Evolutionary conservation across 352 stramenopile genomes (phyloP).

Genomic region (Phytophthora megakarya): DNA sequence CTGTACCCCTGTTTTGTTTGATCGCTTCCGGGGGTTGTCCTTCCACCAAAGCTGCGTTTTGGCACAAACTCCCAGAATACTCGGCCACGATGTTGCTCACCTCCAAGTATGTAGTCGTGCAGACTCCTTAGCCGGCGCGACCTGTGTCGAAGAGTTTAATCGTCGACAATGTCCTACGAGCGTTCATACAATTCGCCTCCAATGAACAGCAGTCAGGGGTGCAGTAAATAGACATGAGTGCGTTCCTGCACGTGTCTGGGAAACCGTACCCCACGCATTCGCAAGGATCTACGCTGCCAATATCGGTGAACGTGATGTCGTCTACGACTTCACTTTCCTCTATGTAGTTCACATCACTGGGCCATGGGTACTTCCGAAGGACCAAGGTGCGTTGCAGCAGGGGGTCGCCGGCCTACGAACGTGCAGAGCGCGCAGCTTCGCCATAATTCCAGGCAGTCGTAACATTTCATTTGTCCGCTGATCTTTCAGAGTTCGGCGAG

Average conservation of each 20-base stretch:
- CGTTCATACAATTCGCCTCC: not conserved
- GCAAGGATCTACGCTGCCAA: no score
- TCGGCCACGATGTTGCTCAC: constrained; percentile 14
- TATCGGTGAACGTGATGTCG: no score
- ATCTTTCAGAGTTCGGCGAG: no score
- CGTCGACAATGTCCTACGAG: not conserved
- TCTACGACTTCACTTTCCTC: no score
- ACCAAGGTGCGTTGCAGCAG: no score
- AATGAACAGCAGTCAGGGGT: constrained; percentile 3
- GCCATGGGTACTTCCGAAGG: no score
- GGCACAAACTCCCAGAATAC: not conserved
- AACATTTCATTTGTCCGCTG: no score
- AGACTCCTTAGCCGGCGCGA: not conserved
- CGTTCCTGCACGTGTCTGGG: constrained; percentile 1
- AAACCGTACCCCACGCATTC: constrained; percentile 5
- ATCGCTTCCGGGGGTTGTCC: constrained; percentile 1
- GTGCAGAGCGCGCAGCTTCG: no score
- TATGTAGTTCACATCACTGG: no score
- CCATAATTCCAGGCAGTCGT: no score
- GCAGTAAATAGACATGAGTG: not conserved
- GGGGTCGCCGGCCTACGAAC: no score
- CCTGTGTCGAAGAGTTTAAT: constrained; percentile 10
- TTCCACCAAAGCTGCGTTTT: not conserved
- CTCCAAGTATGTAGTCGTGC: constrained; percentile 2
- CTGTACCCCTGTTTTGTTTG: constrained; percentile 17